Evolutionary conservation across 306 rosid species (phyloP).

Genomic region (Carpinus fangiana): DNA sequence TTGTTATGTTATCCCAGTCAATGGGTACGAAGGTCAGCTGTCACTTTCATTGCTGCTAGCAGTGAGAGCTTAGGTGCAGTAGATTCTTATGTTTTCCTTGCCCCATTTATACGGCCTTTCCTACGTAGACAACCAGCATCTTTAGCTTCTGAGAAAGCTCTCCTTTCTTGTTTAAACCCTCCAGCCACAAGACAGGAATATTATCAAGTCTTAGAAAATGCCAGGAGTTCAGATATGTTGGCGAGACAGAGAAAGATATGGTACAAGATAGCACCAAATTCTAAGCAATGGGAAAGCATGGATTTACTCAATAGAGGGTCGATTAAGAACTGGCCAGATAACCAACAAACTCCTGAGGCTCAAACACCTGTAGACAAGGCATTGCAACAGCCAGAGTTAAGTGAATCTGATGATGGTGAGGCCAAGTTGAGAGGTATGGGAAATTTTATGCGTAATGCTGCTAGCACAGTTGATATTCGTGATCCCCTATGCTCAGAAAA

Average conservation of each 20-base stretch:
- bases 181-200: constrained; percentile 79
- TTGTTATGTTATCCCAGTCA: constrained; percentile 86
- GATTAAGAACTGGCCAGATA: constrained; percentile 65
- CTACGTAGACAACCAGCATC: constrained; percentile 90
- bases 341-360: constrained; percentile 51
- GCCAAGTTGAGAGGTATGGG: constrained; percentile 76
- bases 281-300: constrained; percentile 82
- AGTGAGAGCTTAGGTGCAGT: constrained; percentile 89
- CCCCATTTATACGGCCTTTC: constrained; percentile 84
- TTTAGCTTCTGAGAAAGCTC: constrained; percentile 77
- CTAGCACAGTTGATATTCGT: constrained; percentile 54
- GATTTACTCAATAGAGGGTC: constrained; percentile 74
- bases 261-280: constrained; percentile 83
- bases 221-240: constrained; percentile 94
- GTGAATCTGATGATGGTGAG: constrained; percentile 68
- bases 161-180: constrained; percentile 76
- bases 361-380: constrained; percentile 48
- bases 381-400: constrained; percentile 54
- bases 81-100: constrained; percentile 92
- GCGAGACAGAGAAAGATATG: constrained; percentile 98
- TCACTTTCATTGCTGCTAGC: constrained; percentile 87
- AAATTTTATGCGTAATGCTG: constrained; percentile 49
- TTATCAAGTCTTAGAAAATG: constrained; percentile 76
- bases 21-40: constrained; percentile 91
- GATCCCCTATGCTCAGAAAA: constrained; percentile 71